Conservation (phyloP, 1,139 yeast genomes). For the Suhomyces maxii region DNA sequence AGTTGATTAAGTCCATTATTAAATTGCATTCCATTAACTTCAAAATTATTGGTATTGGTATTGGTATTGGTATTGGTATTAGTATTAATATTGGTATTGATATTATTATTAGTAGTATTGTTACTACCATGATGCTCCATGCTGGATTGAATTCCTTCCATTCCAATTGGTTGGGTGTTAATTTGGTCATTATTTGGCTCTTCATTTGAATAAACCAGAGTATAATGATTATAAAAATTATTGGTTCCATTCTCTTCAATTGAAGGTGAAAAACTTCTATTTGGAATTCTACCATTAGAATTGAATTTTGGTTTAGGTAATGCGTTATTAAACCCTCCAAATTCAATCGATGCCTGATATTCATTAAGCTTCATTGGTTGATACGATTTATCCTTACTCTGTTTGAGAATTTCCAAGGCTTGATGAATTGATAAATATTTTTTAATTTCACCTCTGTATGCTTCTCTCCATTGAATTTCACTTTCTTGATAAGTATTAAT, state of each 20-base stretch:
- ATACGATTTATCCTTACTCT: slow-evolving; percentile 27
- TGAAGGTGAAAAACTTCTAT: slow-evolving; percentile 18
- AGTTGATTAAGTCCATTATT: not conserved
- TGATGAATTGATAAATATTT: slow-evolving; percentile 34
- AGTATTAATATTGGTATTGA: not conserved
- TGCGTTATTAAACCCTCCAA: slow-evolving; percentile 43
- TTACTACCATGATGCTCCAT: not conserved
- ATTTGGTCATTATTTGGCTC: slow-evolving; percentile 10
- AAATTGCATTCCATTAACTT: not conserved
- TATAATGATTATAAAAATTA: not conserved
- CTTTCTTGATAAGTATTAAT: slow-evolving; percentile 28
- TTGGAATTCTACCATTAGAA: not conserved
- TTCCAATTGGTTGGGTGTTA: slow-evolving; percentile 13
- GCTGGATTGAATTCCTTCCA: not conserved
- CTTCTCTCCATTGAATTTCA: slow-evolving; percentile 37
- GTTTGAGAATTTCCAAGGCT: slow-evolving; percentile 32
- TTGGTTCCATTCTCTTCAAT: slow-evolving; percentile 8
- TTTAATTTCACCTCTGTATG: slow-evolving; percentile 33
- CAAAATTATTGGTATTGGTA: no score
- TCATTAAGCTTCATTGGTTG: slow-evolving; percentile 38
- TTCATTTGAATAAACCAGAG: slow-evolving; percentile 26
- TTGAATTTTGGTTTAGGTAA: slow-evolving; percentile 26
- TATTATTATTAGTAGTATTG: not conserved
- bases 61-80: no score
- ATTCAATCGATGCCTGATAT: slow-evolving; percentile 42